Evolutionary conservation across 306 rosid genomes (phyloP), one percentile per base, ranked within the genome.

Genomic region (Quercus mongolica): DNA sequence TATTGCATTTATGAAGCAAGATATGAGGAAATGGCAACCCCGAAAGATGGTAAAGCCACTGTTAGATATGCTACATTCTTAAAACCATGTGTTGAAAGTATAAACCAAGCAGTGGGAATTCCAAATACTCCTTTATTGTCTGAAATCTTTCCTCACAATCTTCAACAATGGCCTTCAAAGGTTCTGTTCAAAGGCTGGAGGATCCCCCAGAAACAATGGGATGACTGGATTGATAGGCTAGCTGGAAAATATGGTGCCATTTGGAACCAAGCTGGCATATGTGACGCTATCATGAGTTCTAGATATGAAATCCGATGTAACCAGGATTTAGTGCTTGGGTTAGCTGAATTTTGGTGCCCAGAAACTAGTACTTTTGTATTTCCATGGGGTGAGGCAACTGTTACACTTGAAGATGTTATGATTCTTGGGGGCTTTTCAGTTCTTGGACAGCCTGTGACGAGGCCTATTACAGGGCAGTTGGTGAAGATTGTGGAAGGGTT

Each of bases 381-480:
- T 57, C 80, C 90, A 0, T 90, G 91, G 90, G 90, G 78, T 41
- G 91, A 89, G 76, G 88, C 86, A 4, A 84, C 91, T 0, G 77
- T 90, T 62, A 86, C 91, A 0, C 76, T 90, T 79, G 92, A 90
- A 76, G 94, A 90, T 83, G 71, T 88, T 0, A 75, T 83, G 86
- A 73, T 88, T 61, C 54, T 61, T 52, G n/a, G 85, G 69, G 10
- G 74, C 74, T 7, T 81, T 49, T 12, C 54, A 49, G 54, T 49
- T 49, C 17, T 49, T 49, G 54, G 54, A 49, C 15, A 49, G 17
- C 5, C 54, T 49, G 54, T 49, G 54, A 49, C 54, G 12, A 49
- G 18, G 23, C 64, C 78, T 1, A 67, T 81, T 69, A 69, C 71
- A 41, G 84, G 80, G 0, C 65, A 75, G 64, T 69, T 71, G 52